Percentiles rank a stretch among this genome's conserved stretches.
These are phyloP conservation scores for Melanomma pulvis-pyrius DNA, from an alignment of 495 filamentous ascomycete species.

Conservation along the genomic window DNA sequence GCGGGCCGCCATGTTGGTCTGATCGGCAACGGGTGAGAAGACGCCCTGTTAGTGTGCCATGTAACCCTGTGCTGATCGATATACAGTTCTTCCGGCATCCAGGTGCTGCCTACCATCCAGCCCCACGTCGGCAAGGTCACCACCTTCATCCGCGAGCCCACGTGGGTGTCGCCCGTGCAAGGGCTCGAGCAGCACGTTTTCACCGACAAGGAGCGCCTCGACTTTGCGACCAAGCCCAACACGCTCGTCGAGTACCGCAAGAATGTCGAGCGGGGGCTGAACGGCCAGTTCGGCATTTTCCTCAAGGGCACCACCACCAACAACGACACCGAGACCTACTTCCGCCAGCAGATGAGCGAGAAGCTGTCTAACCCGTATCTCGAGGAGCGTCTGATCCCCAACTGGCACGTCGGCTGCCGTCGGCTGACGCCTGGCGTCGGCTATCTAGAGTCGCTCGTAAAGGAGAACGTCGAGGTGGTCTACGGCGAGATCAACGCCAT, in stretches of 20 bases:
- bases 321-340: constrained; percentile 40
- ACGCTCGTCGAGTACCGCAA: constrained; percentile 33
- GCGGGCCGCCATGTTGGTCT: constrained; percentile 38
- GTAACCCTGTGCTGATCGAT: constrained; percentile 18
- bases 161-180: constrained; percentile 45
- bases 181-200: constrained; percentile 48
- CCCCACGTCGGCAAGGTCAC: constrained; percentile 33
- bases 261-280: constrained; percentile 45
- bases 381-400: constrained; percentile 38
- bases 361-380: constrained; percentile 48
- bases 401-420: constrained; percentile 38
- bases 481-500: constrained; percentile 40
- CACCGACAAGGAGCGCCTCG: constrained; percentile 42
- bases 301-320: constrained; percentile 48
- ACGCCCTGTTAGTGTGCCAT: constrained; percentile 14
- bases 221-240: constrained; percentile 42
- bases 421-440: constrained; percentile 41
- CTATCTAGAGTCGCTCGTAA: constrained; percentile 43
- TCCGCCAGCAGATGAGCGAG: constrained; percentile 46
- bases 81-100: constrained; percentile 42
- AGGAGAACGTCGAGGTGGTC: constrained; percentile 41
- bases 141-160: constrained; percentile 45
- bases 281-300: constrained; percentile 53
- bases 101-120: constrained; percentile 41
- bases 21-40: constrained; percentile 38